Evolutionary conservation across 805 yeast genomes (phyloP).

Genomic region (Saccharomycopsis javanensis): DNA sequence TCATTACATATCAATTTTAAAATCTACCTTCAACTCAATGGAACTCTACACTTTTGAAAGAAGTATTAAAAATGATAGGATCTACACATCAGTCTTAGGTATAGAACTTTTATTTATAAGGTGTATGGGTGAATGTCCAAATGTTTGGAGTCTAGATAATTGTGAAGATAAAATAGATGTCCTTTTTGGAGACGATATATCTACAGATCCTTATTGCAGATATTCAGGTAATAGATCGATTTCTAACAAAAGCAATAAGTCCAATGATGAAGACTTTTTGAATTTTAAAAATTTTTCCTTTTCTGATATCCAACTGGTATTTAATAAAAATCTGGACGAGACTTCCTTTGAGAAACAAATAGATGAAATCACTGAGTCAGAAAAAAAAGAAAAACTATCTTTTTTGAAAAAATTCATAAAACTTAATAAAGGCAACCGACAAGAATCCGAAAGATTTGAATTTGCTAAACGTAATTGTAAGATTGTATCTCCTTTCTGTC

Average conservation of each 20-base stretch:
- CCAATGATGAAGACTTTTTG: slow-evolving; percentile 24
- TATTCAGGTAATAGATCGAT: slow-evolving; percentile 22
- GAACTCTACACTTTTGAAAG: slow-evolving; percentile 60
- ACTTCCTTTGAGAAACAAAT: neutral
- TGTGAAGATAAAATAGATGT: slow-evolving; percentile 36
- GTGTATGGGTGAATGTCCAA: slow-evolving; percentile 58
- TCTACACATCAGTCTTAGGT: slow-evolving; percentile 53
- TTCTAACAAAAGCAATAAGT: slow-evolving; percentile 20
- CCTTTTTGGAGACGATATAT: neutral
- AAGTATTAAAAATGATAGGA: slow-evolving; percentile 43
- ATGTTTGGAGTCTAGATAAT: slow-evolving; percentile 55
- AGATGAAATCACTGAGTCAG: neutral
- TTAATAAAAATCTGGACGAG: neutral
- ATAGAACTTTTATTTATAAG: slow-evolving; percentile 52
- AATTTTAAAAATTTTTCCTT: slow-evolving; percentile 18
- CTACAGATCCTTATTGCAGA: neutral
- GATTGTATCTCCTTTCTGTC: slow-evolving; percentile 55
- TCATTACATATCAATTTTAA: slow-evolving; percentile 37
- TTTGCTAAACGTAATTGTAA: neutral
- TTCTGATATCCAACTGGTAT: slow-evolving; percentile 16
- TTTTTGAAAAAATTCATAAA: neutral
- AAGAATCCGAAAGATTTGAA: neutral
- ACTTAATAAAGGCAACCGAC: neutral
- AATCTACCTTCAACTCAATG: slow-evolving; percentile 61
- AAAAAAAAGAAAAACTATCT: neutral